Evolutionary conservation across 495 filamentous ascomycete species (phyloP), one percentile per base, ranked within the genome.

Genomic region (Tricharina praecox): DNA sequence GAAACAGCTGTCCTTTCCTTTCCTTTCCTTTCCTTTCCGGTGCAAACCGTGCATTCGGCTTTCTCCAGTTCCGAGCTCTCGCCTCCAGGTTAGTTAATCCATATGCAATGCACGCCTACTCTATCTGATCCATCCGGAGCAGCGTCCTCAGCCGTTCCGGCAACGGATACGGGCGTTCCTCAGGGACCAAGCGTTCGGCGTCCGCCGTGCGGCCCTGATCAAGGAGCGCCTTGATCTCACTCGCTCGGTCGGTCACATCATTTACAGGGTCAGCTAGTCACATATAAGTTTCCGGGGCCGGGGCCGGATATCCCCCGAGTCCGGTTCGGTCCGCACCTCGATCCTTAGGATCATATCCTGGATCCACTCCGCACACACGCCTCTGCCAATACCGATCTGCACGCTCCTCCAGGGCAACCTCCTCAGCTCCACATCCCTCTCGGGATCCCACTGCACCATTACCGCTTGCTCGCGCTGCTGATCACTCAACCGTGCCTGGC

Each of bases 361-460:
- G n/a, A 7, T 32, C 28, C 28, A 32, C 28, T 13, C 28, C 28
- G 7, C 7, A 7, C 13, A 32, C 13, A 7, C 28, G 7, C 28
- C 28, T 32, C 28, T 32, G n/a, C 65, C 63, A 32, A 78, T 65
- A 16, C 76, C 76, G 52, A 78, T 69, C 64, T 80, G 76, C 37
- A 80, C 70, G 51, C 71, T 73, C 39, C 75, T 60, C 56, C 73
- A 66, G 21, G 47, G 50, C 47, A 75, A 30, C 51, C 48, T 61
- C 13, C 52, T 65, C 19, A 77, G 25, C 26, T 46, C 40, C 7
- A 70, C 56, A 30, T 56, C 58, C 11, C 76, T 47, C 58, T 78
- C 75, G 0, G 76, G 76, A 58, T 78, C 76, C 76, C 76, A 79
- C 60, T 79, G 76, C 5, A 80, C 66, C 16, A 69, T 63, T 1